These are phyloP conservation scores for Rhodotorula sp. DNA, from an alignment of 1,284 basidiomycete genomes.

Conservation along the genomic window DNA sequence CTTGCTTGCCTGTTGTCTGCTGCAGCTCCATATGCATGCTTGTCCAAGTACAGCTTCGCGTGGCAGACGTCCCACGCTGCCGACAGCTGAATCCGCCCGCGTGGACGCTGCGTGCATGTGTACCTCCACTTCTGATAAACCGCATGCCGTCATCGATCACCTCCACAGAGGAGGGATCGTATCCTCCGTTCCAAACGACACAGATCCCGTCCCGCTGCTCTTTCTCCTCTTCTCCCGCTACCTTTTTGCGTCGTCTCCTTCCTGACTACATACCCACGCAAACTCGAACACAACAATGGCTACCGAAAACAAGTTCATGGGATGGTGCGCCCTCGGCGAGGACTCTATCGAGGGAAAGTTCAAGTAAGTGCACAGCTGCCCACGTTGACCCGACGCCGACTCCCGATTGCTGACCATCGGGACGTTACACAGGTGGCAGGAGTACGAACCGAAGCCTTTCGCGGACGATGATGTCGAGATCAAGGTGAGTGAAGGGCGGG, in stretches of 20 bases:
- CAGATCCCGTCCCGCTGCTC: neutral
- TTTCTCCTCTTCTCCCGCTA: neutral
- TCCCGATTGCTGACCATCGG: too few relatives aligned
- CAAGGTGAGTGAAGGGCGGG: slow-evolving; percentile 9
- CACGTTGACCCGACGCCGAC: neutral
- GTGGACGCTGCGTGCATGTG: neutral
- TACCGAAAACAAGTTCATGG: slow-evolving; percentile 41
- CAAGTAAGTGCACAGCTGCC: slow-evolving; percentile 21
- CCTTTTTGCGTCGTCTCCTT: too few relatives aligned
- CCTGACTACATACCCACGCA: too few relatives aligned
- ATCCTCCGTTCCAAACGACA: too few relatives aligned
- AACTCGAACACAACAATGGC: too few relatives aligned
- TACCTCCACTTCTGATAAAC: too few relatives aligned
- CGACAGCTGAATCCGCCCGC: too few relatives aligned
- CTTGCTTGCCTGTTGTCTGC: too few relatives aligned
- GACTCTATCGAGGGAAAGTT: slow-evolving; percentile 50
- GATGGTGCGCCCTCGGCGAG: slow-evolving; percentile 48
- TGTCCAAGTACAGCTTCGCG: too few relatives aligned
- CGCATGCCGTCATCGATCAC: neutral
- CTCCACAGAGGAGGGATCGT: neutral
- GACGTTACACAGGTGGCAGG: slow-evolving; percentile 34
- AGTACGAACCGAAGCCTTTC: slow-evolving; percentile 50
- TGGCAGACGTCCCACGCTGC: too few relatives aligned
- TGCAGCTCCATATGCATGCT: too few relatives aligned
- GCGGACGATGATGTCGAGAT: slow-evolving; percentile 51